Conservation (phyloP, 352 stramenopile species). For the Phytopythium boreale region DNA sequence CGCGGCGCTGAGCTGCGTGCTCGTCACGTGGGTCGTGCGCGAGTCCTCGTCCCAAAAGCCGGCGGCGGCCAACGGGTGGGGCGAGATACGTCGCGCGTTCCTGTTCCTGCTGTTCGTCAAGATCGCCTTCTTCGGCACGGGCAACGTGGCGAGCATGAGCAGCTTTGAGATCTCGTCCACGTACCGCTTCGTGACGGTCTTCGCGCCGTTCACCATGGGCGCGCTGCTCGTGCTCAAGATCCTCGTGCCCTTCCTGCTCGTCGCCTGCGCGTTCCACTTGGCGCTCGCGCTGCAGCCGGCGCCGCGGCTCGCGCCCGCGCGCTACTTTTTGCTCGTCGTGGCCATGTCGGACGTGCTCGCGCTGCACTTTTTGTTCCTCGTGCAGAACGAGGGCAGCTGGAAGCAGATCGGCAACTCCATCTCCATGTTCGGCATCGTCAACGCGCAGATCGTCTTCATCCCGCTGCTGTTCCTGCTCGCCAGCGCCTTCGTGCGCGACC, state of each 20-base stretch:
- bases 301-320: constrained; percentile 29
- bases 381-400: constrained; percentile 84
- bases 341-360: constrained; percentile 77
- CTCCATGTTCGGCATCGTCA: constrained; percentile 84
- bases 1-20: constrained; percentile 45
- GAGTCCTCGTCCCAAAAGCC: constrained; percentile 27
- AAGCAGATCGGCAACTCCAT: constrained; percentile 89
- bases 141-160: constrained; percentile 86
- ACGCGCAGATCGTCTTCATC: constrained; percentile 79
- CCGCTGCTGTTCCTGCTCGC: constrained; percentile 70
- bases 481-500: constrained; percentile 25
- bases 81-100: constrained; percentile 66
- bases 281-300: constrained; percentile 21
- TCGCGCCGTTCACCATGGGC: constrained; percentile 81
- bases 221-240: constrained; percentile 76
- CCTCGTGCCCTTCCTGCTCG: constrained; percentile 75
- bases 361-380: constrained; percentile 81
- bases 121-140: constrained; percentile 84
- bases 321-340: constrained; percentile 75
- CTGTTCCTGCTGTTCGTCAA: constrained; percentile 79
- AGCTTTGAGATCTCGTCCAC: constrained; percentile 86
- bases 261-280: constrained; percentile 64
- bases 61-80: neutral
- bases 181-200: constrained; percentile 82
- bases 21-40: constrained; percentile 60